Evolutionary conservation across 345 rosid species (phyloP), one percentile per base, ranked within the genome.

Genomic region (Hibiscus tridactylites): DNA sequence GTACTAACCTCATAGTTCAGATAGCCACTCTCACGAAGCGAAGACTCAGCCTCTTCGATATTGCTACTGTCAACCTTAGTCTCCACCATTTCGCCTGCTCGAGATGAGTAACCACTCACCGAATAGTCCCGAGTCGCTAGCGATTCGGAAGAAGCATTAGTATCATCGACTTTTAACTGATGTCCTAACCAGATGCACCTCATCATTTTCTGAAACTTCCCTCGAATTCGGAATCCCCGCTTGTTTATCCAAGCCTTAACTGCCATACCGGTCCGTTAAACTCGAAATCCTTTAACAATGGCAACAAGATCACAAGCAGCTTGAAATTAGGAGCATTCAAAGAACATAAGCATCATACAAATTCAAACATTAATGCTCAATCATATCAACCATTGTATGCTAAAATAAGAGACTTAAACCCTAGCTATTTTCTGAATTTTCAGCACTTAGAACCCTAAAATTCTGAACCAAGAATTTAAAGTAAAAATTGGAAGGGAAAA

Each of bases 111-210:
- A 19, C 90, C 91, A 83, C 93, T 85, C 3, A 86, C 90, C n/a
- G 94, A 89, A 63, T 83, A 87, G 76, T 89, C 91, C 75, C 90
- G 82, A 70, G 94, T 89, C 17, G 94, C 94, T 79, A 89, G 75
- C 60, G 94, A 89, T 83, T 89, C 94, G 0, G 94, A 89, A 42
- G 94, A 87, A 74, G 78, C 84, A 44, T 74, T 72, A 47, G 71
- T 62, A 56, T 84, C 90, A 72, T 87, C 91, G 31, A 79, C 79
- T 78, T 75, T 74, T 24, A 79, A 39, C 63, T 83, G 85, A 77
- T 87, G 85, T 61, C 86, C 85, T 0, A 87, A 85, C 74, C 85
- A 83, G 61, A 89, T 85, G 83, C 91, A 89, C 83, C 82, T 89
- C 88, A 89, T 83, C 91, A 87, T 89, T 80, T 81, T 87, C 79